Base-by-base conservation (phyloP, 768 basidiomycete species). In the Candolleomyces eurysporus region DNA sequence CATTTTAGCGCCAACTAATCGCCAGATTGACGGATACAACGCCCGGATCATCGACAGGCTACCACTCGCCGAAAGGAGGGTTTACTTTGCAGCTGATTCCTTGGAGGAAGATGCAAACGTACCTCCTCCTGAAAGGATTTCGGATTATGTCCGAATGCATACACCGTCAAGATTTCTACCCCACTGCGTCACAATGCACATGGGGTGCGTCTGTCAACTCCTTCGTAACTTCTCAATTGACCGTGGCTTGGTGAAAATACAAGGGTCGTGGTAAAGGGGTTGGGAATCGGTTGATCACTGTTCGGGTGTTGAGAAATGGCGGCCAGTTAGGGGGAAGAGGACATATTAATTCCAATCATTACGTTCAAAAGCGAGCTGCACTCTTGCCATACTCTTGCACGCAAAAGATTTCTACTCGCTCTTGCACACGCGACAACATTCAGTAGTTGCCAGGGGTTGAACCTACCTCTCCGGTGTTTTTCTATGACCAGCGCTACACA, bases 381-480 rank as follows among this genome's bases (percentile, higher is more conserved):
- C 11, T 43, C 54, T 8, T 40, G 54, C 2, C 72, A 76, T 58
- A 78, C 75, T 2, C 65, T 78, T 3, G 56, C 70, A 7, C 62
- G 74, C 3, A 60, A 66, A 4, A 75, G 78, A 65, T 76, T 78
- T 57, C 77, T 78, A 7, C 68, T 78, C 8, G 69, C 73, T 4
- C 72, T 72, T 4, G 76, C 74, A 31, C 78, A 79, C 61, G 75
- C 77, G 22, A 76, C 74, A 4, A 80, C 78, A 31, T 79, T 79
- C 65, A 74, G 78, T 58, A 74, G 76, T 59, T 79, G 78, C 61
- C 54, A 56, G 16, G 75, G 0, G 58, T 79, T 0, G 80, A 82
- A 56, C 66, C 80, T 5, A 72, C 69, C 0, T 57, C 51, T 0
- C 65, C 72, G 0, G 78, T 78, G 7, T 81, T 81, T 63, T 71